Evolutionary conservation across 441 rosid genomes (phyloP), one percentile per base, ranked within the genome.

Genomic region (Melastoma candidum): DNA sequence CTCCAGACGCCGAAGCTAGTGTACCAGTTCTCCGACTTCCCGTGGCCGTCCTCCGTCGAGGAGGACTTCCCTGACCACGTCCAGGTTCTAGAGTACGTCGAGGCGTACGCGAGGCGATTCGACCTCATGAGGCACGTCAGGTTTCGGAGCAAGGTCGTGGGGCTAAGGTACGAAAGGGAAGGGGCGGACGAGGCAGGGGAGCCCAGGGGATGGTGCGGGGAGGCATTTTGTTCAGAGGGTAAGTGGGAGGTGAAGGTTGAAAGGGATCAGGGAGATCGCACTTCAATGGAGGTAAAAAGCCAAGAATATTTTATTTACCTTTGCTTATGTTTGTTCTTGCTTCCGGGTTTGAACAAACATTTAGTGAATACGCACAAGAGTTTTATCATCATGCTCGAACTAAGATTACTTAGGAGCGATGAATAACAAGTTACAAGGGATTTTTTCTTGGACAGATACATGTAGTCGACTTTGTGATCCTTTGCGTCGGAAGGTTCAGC

Each of bases 1-100:
- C 76, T 75, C 27, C 86, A 77, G 53, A 61, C 79, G 2, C 75
- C 81, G 1, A 75, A 58, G 49, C 8, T 46, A 10, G 0, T 50
- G 0, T 80, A 63, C 58, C 73, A 80, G 48, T 77, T 80, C 74
- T 69, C 79, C 0, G 81, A 80, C 71, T 80, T 71, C 46, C 67
- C 69, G 0, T 77, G 83, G 83, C 81, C 81, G 0, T 39, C 50
- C 22, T 67, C 74, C 0, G 68, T 75, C 46, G 44, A 44, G 1
- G 58, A 64, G 22, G 56, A 26, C 4, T 74, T 72, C 36, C 85
- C 85, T 0, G 10, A 11, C 54, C 78, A 73, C 1, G n/a, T 60
- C 4, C 52, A 72, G 47, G 75, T 74, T 6, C 47, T 71, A 6
- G 75, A 71, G 3, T 80, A 75, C 51, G 11, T 75, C 26, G 41